These are phyloP conservation scores for Geosiphon pyriformis DNA, from an alignment of 192 early-diverging fungal species.

Conservation along the genomic window DNA sequence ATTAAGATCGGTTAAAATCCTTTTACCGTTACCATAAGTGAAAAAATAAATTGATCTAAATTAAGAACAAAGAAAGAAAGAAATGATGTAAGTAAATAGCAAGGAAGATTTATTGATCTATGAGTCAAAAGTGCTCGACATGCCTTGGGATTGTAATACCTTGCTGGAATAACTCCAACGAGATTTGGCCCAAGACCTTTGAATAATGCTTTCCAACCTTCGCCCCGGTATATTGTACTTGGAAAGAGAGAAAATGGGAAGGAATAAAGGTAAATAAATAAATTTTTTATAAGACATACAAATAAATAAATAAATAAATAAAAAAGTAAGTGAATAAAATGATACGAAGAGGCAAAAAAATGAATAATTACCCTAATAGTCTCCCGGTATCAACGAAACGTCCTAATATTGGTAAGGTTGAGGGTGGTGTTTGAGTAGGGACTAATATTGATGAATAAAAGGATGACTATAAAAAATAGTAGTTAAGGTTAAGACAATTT, in stretches of 20 bases:
- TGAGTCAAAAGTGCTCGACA: not conserved
- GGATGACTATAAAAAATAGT: conserved; percentile 31
- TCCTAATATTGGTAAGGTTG: conserved; percentile 32
- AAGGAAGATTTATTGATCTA: not conserved
- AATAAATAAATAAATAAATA: no score
- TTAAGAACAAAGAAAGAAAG: not conserved
- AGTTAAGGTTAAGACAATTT: not conserved
- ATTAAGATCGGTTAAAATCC: conserved; percentile 67
- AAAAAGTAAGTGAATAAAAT: not conserved
- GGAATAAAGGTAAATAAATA: no score
- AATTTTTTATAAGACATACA: no score
- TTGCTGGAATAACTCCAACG: conserved; percentile 90
- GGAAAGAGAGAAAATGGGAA: no score
- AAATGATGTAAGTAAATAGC: not conserved
- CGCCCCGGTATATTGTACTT: conserved; percentile 59
- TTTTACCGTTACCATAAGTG: conserved; percentile 87
- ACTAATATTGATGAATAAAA: conserved; percentile 28
- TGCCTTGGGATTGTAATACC: conserved; percentile 36
- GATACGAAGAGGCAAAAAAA: no score
- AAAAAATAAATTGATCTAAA: conserved; percentile 88
- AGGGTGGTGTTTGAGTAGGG: conserved; percentile 1
- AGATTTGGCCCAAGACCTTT: conserved; percentile 94
- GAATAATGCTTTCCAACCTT: conserved; percentile 83
- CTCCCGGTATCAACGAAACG: conserved; percentile 49
- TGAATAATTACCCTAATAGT: conserved; percentile 45